phyloP scores from a whole-genome alignment of 2,329 filamentous ascomycete species.

The Pezicula neosporulosa region DNA sequence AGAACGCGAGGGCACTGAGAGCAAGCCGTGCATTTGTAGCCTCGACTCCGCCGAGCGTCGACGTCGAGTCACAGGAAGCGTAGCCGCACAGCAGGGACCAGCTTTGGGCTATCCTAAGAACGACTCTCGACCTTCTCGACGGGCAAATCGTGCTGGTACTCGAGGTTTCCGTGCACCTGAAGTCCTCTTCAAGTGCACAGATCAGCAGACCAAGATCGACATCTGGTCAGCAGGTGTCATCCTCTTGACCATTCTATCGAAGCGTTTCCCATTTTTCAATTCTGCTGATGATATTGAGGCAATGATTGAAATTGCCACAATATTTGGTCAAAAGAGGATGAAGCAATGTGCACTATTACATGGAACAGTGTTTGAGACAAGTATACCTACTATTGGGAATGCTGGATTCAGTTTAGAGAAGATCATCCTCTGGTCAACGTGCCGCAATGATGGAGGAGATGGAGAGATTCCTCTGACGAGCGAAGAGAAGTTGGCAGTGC shows the following conservation, averaged over 20 bases:
- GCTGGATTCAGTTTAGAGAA: constrained; percentile 86
- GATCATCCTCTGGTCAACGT: constrained; percentile 93
- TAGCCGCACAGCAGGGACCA: constrained; percentile 48
- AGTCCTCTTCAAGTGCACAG: constrained; percentile 94
- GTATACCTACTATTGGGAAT: constrained; percentile 83
- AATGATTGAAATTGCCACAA: constrained; percentile 94
- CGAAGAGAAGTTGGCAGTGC: constrained; percentile 70
- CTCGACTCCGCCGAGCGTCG: constrained; percentile 61
- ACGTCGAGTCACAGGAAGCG: constrained; percentile 54
- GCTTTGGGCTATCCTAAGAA: constrained; percentile 79
- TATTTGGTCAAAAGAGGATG: constrained; percentile 87
- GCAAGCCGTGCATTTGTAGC: constrained; percentile 78
- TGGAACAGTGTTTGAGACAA: constrained; percentile 89
- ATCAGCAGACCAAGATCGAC: constrained; percentile 90
- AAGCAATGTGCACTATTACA: constrained; percentile 77
- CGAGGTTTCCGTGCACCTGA: constrained; percentile 95
- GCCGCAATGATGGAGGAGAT: constrained; percentile 60
- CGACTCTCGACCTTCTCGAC: constrained; percentile 80
- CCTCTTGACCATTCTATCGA: constrained; percentile 86
- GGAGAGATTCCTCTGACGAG: constrained; percentile 50
- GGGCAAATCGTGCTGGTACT: constrained; percentile 92
- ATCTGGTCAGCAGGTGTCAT: constrained; percentile 98
- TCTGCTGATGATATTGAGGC: constrained; percentile 97
- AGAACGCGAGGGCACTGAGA: constrained; percentile 75
- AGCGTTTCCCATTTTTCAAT: constrained; percentile 97